Percentiles rank a stretch among this genome's conserved stretches.
These are phyloP conservation scores for Carnegiea gigantea DNA, from an alignment of 179 eudicot species.

Conservation along the genomic window DNA sequence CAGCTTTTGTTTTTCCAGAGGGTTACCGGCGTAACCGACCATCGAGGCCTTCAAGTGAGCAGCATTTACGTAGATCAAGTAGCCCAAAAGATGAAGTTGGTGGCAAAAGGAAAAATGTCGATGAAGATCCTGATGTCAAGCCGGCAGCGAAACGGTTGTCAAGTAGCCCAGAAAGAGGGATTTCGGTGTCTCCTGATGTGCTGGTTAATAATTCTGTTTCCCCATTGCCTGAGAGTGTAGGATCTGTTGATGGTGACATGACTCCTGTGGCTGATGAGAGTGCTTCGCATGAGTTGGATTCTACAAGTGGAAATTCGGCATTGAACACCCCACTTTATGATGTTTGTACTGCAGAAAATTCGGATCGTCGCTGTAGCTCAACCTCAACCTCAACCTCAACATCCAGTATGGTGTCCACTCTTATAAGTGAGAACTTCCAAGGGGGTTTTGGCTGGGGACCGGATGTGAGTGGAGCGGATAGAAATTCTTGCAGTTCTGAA, in stretches of 20 bases:
- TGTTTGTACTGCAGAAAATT: too few species aligned
- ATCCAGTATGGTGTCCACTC: constrained; percentile 26
- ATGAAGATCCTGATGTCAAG: constrained; percentile 25
- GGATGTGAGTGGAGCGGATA: constrained; percentile 22
- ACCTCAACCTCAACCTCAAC: constrained; percentile 23
- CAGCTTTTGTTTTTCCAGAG: constrained; percentile 67
- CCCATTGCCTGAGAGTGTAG: constrained; percentile 24
- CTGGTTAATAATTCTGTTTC: constrained; percentile 25
- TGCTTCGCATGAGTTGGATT: background rate
- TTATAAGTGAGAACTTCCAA: constrained; percentile 12
- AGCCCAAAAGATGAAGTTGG: constrained; percentile 27
- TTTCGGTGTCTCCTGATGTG: constrained; percentile 48
- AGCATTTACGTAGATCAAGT: constrained; percentile 23
- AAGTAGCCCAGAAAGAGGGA: constrained; percentile 33
- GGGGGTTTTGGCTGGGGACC: constrained; percentile 30
- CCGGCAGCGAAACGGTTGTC: constrained; percentile 36
- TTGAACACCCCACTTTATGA: background rate
- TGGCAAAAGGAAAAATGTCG: constrained; percentile 43
- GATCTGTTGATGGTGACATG: constrained; percentile 22
- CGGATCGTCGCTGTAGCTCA: background rate
- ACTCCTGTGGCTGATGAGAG: constrained; percentile 17
- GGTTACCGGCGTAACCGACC: constrained; percentile 48
- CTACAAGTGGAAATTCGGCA: background rate
- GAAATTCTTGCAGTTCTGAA: constrained; percentile 26
- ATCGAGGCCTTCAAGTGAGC: constrained; percentile 37